Base-by-base conservation (phyloP, 2,329 filamentous ascomycete genomes). In the Pseudogymnoascus sp. region DNA sequence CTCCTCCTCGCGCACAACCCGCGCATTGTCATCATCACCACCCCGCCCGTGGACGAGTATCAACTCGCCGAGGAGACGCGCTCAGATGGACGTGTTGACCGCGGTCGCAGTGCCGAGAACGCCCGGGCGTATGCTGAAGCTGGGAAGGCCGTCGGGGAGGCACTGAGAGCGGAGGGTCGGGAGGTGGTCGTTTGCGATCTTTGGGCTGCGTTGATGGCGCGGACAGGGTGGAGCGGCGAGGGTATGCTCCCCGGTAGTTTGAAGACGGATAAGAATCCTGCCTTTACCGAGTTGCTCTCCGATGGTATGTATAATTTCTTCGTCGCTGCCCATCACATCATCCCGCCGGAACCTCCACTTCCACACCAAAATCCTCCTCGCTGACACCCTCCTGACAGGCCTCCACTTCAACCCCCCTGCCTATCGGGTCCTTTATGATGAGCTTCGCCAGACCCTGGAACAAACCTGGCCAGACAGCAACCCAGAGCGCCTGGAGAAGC, bases 1-100 rank as follows among this genome's bases (percentile, higher is more conserved):
- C 78, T 79, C 64, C 81, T 96, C 65, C 75, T 76, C 64, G 86
- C 84, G 5, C 92, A 97, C 71, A 80, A 83, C 37, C 86, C 90
- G 26, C 85, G 83, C 62, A 87, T 92, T 63, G 80, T 97, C 51
- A 78, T 97, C 5, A 81, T 97, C 59, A 89, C 91, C 0, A 91
- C 93, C 26, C 90, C 93, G 1, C 92, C 92, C 0, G 76, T 96
- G 61, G 89, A 96, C 70, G 88, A 61, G 93, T 76, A 86, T 91
- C 73, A 83, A 86, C 67, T 75, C 85, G 21, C 59, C 34, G 34
- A 61, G 21, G 59, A 61, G 12, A 26, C 18, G 86, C 71, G 71
- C 77, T 16, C 75, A 71, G 1, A 75, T 77, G 65, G 83, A 83
- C 8, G 79, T 78, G 66, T 70, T 73, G 5, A 72, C 75, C 62